Evolutionary conservation across 768 basidiomycete species (phyloP), one percentile per base, ranked within the genome.

Genomic region (Macrolepiota dolichaula): DNA sequence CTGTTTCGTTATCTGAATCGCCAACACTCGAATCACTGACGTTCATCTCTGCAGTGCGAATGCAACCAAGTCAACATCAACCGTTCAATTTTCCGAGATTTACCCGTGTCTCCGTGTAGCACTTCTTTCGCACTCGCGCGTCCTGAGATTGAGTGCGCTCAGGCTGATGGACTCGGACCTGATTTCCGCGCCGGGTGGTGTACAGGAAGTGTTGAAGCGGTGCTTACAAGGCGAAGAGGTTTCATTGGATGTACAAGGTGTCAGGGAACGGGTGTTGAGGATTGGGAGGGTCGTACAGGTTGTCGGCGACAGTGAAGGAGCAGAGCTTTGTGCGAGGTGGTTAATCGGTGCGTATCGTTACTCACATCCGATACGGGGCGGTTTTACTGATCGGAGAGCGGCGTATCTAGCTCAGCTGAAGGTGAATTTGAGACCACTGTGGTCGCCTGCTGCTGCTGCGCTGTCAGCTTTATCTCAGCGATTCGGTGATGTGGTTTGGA

Each of bases 341-440:
- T 70, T 94, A 22, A 81, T 89, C 29, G 87, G 91, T 91, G 53
- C 59, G 81, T 75, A 4, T 54, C 3, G 36, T 10, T 49, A 42
- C 9, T 24, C 11, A 49, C 19, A n/a, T n/a, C n/a, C 25, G 15
- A 13, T 19, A 22, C 25, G 11, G 9, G 25, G 25, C 12, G 10
- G 19, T 49, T 19, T 27, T 49, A 27, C 12, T 49, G 19, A 49
- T 22, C 1, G 19, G 2, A 12, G 47, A 37, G 52, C 1, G 25
- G 19, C 58, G 25, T 66, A n/a, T 58, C 22, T 67, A 89, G 92
- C 91, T 5, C 96, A 97, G 70, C 79, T 98, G 55, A 98, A 98
- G 76, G 90, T 98, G 62, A 96, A 95, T 70, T 76, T 98, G 49
- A 84, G 92, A 29, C 97, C 97, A 0, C 69, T 97, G 15, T 99